Base-by-base conservation (phyloP, 2,329 filamentous ascomycete genomes). In the Cladosporium colombiae region DNA sequence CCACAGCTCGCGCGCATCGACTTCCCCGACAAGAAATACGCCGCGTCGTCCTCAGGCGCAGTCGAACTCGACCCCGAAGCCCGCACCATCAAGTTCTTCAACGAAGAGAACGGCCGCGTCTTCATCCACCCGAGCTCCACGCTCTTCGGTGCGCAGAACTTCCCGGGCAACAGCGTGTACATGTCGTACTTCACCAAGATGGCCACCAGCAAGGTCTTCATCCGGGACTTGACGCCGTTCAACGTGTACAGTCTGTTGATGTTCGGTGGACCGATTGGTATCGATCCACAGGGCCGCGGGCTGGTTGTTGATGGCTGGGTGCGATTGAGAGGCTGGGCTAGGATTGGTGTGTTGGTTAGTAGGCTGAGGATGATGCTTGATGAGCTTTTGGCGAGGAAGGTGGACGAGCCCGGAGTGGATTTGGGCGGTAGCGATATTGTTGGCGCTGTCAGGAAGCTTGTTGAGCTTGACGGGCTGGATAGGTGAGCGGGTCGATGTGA, bases 11-110 rank as follows among this genome's bases (percentile, higher is more conserved):
- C 93, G 16, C 88, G 93, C 62, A 97, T 99, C 75, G 90, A 93
- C 70, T 92, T 97, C 71, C 95, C 95, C 0, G 92, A 97, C 79
- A 96, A 96, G 82, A 98, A 97, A 78, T 99, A 96, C 78, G 91
- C 91, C 14, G 88, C 89, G 40, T 92, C 91, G 2, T 87, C 96
- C 69, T 91, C 92, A 0, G 95, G 95, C 8, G 92, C 95, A 0
- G 91, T 98, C 1, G 94, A 95, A 76, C 84, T 97, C 7, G 95
- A 99, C 75, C 94, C 94, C 0, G 94, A 98, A 78, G 94, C 94
- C 5, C 86, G 89, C 62, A 91, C 90, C 3, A 97, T 99, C 79
- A 95, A 93, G 76, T 99, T 93, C 80, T 98, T 92, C 78, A 92
- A 91, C 70, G 89, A 82, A 71, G 91, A 93, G 72, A 91, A 90